Evolutionary conservation across 805 yeast genomes (phyloP).

Genomic region (Starmerella roubikii): DNA sequence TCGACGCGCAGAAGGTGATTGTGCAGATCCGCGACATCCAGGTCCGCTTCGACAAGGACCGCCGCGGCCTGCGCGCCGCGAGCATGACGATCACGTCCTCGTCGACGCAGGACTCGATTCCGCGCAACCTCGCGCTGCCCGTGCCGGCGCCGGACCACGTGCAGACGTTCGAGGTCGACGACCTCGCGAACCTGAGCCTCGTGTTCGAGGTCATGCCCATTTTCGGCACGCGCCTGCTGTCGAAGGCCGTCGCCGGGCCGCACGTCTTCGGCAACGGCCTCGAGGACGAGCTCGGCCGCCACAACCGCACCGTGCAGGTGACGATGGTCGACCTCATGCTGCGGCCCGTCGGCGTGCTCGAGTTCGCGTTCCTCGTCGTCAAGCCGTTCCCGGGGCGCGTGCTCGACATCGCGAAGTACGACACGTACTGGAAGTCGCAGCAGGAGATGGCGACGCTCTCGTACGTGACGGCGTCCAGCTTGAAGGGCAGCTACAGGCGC

Average conservation of each 20-base stretch:
- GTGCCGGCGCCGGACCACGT: slow-evolving; percentile 52
- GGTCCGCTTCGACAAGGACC: slow-evolving; percentile 33
- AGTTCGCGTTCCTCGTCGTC: slow-evolving; percentile 66
- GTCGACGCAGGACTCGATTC: slow-evolving; percentile 62
- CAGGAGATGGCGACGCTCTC: slow-evolving; percentile 31
- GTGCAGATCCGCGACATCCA: slow-evolving; percentile 47
- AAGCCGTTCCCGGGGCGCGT: slow-evolving; percentile 79
- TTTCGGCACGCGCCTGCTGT: slow-evolving; percentile 83
- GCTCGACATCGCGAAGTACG: slow-evolving; percentile 79
- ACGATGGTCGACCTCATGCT: slow-evolving; percentile 76
- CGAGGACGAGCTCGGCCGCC: slow-evolving; percentile 16
- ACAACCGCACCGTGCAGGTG: slow-evolving; percentile 30
- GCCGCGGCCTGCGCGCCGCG: slow-evolving; percentile 30
- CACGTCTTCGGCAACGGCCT: slow-evolving; percentile 18
- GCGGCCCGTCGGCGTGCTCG: slow-evolving; percentile 67
- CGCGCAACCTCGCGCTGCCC: slow-evolving; percentile 74
- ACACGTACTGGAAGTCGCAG: slow-evolving; percentile 85
- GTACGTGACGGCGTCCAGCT: slow-evolving; percentile 81
- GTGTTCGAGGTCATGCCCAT: slow-evolving; percentile 89
- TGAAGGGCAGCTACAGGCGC: slow-evolving; percentile 66
- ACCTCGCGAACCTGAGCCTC: slow-evolving; percentile 56
- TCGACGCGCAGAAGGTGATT: slow-evolving; percentile 69
- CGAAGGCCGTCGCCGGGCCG: slow-evolving; percentile 72
- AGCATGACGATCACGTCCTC: slow-evolving; percentile 70
- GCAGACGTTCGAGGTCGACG: slow-evolving; percentile 72